Evolutionary conservation across 2,329 filamentous ascomycete genomes (phyloP).

Genomic region (Ceratocystis colombiana): DNA sequence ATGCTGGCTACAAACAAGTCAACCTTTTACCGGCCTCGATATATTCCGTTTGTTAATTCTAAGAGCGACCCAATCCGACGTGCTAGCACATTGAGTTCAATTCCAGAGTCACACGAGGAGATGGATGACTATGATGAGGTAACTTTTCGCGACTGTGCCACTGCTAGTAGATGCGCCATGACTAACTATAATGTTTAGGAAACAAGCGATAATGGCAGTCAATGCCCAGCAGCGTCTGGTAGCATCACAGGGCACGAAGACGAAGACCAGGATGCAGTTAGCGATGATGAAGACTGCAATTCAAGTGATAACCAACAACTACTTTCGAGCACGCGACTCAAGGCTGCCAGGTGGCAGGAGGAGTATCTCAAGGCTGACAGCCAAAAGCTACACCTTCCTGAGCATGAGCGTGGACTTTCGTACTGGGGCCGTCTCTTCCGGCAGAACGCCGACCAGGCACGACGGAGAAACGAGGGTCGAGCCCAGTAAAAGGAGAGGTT

Average conservation of each 20-base stretch:
- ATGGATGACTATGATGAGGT: slow-evolving; percentile 14
- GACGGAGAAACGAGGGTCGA: slow-evolving; percentile 5
- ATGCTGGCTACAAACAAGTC: not conserved
- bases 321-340: not conserved
- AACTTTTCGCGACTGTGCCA: not conserved
- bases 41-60: slow-evolving; percentile 24
- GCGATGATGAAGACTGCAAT: slow-evolving; percentile 10
- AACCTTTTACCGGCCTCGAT: slow-evolving; percentile 20
- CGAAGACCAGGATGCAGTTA: slow-evolving; percentile 5
- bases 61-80: slow-evolving; percentile 22
- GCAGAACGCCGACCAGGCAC: slow-evolving; percentile 22
- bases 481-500: not conserved
- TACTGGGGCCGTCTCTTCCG: slow-evolving; percentile 25
- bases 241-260: not conserved
- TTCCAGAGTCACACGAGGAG: slow-evolving; percentile 23
- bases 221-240: not conserved
- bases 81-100: slow-evolving; percentile 23
- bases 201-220: slow-evolving; percentile 3
- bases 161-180: not conserved
- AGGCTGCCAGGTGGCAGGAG: slow-evolving; percentile 7
- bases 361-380: slow-evolving; percentile 19
- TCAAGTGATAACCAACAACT: not conserved
- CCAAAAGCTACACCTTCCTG: slow-evolving; percentile 15
- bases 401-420: slow-evolving; percentile 23
- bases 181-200: not conserved